Evolutionary conservation across 2,329 filamentous ascomycete genomes (phyloP).

Genomic region (Cladophialophora carrionii): DNA sequence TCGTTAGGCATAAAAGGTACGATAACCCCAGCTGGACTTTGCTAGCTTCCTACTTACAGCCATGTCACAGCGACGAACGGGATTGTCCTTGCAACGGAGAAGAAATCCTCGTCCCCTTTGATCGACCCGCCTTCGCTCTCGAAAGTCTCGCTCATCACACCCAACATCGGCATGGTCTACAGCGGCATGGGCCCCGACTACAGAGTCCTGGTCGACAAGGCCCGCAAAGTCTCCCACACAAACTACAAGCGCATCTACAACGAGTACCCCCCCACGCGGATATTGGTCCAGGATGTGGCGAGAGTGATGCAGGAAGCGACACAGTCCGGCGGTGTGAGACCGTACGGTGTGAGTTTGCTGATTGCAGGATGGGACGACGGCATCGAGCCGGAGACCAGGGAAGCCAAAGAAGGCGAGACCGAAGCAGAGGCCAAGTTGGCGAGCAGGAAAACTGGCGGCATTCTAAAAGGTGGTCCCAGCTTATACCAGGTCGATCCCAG

Average conservation of each 20-base stretch:
- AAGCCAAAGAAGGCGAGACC: constrained; percentile 59
- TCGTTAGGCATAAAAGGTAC: constrained; percentile 97
- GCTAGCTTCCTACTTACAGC: constrained; percentile 11
- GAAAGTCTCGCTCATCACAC: constrained; percentile 97
- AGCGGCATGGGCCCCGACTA: constrained; percentile 99
- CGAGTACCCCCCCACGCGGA: constrained; percentile 98
- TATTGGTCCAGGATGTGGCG: constrained; percentile 97
- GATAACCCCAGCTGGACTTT: constrained; percentile 25
- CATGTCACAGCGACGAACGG: constrained; percentile 80
- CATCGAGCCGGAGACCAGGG: constrained; percentile 79
- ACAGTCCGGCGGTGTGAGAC: constrained; percentile 93
- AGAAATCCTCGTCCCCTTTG: constrained; percentile 97
- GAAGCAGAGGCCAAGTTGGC: constrained; percentile 71
- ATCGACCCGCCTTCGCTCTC: constrained; percentile 93
- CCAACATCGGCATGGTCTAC: constrained; percentile 99
- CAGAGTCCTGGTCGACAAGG: constrained; percentile 94
- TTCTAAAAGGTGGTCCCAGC: constrained; percentile 93
- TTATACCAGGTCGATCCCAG: constrained; percentile 99
- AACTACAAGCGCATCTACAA: constrained; percentile 99
- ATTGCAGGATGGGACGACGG: constrained; percentile 98
- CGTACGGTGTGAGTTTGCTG: constrained; percentile 93
- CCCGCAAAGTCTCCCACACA: constrained; percentile 96
- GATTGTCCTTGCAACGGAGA: constrained; percentile 97
- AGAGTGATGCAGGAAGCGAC: constrained; percentile 99
- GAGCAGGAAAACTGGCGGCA: constrained; percentile 88